Evolutionary conservation across 2,329 filamentous ascomycete species (phyloP), one percentile per base, ranked within the genome.

Genomic region (Ploettnerulaceae sp.): DNA sequence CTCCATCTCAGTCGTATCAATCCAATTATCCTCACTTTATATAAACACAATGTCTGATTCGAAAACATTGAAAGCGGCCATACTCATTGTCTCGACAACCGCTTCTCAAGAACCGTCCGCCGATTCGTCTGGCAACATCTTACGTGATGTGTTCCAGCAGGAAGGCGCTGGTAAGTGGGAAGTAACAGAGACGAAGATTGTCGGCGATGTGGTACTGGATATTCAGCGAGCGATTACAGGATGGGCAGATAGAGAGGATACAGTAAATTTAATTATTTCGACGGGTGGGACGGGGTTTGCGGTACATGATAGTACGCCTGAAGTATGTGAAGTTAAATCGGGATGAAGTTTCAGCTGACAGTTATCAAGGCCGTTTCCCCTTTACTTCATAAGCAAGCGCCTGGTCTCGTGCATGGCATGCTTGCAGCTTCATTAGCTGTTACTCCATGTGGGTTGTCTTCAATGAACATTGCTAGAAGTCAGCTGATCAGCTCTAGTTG

Each of bases 221-320:
- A 96, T 98, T 47, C 88, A 95, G 61, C 73, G 73, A 12, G 75
- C 81, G 40, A 76, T 98, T 40, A 79, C 72, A 50, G 62, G 71
- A 8, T 96, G 88, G 87, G 73, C 86, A 0, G 89, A 95, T 65
- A 68, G 74, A 8, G 66, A 75, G 4, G 74, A 74, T 37, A 66
- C 72, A 3, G 65, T 83, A 39, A 91, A 95, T 66, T 68, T 97
- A 48, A 78, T 98, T 49, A 67, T 96, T 36, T 91, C 89, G 0
- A 95, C 89, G 5, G 93, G 93, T 17, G 93, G 93, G 2, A 98
- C 93, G 1, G 93, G 93, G 0, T 98, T 98, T 66, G 85, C 93
- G 6, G 73, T 81, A 8, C 79, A 84, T 45, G 93, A 98, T 69
- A 73, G 77, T 32, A 98, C 93, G 0, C 93, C 93, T 2, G 93